These are phyloP conservation scores for Diophrys sp. DNA, from an alignment of 73 alveolate genomes.

Conservation along the genomic window DNA sequence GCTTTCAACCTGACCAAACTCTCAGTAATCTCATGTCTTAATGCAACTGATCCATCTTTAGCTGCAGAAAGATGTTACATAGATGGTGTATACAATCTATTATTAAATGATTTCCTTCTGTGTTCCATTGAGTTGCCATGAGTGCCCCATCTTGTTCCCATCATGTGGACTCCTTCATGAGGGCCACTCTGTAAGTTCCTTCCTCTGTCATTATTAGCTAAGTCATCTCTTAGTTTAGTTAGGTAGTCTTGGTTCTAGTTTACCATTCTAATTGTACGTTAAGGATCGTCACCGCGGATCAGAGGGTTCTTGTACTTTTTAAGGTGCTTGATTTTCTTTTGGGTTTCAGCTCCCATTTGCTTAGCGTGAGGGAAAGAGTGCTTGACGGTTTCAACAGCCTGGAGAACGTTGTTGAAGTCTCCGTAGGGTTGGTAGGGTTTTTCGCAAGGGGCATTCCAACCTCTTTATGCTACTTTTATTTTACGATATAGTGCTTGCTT, in stretches of 20 bases:
- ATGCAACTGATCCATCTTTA: slow-evolving; percentile 2
- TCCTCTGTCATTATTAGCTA: neutral
- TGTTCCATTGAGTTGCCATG: neutral
- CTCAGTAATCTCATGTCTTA: slow-evolving; percentile 1
- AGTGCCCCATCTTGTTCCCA: neutral
- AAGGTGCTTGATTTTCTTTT: slow-evolving; percentile 17
- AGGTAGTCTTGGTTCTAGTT: neutral
- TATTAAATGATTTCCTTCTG: neutral
- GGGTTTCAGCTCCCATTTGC: slow-evolving; percentile 5
- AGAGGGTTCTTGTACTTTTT: slow-evolving; percentile 19
- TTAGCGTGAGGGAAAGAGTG: slow-evolving; percentile 17
- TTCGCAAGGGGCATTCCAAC: slow-evolving; percentile 36
- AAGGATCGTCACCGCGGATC: slow-evolving; percentile 10
- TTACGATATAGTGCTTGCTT: neutral
- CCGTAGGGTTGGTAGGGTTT: slow-evolving; percentile 35
- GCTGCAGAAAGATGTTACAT: neutral
- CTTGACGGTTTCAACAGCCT: slow-evolving; percentile 16
- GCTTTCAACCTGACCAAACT: too few relatives aligned
- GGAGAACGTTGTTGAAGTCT: slow-evolving; percentile 21
- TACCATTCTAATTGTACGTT: neutral
- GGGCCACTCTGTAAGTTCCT: neutral
- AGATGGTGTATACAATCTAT: slow-evolving; percentile 5
- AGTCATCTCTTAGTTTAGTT: neutral
- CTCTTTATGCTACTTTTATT: neutral
- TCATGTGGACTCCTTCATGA: neutral